A percentile compares a stretch with the other conserved stretches of the same genome.
Conservation (phyloP, 139 green algal genomes). For the Coccomyxa sp. region DNA sequence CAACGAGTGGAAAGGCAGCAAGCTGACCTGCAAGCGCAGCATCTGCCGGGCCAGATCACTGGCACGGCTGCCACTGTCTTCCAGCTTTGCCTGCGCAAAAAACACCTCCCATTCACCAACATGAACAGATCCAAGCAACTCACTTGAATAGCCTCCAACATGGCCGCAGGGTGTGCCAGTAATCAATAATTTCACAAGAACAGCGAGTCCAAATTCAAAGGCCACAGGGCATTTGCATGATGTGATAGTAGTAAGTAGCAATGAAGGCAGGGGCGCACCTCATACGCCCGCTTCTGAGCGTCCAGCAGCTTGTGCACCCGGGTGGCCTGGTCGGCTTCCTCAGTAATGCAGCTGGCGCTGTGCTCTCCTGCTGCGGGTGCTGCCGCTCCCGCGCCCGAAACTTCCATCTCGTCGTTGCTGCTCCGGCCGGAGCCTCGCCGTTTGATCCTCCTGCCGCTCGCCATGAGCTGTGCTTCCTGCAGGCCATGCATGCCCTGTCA, state of each 20-base stretch:
- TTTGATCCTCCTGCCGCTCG: not conserved
- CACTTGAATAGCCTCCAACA: too few species aligned
- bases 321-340: not conserved
- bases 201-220: too few species aligned
- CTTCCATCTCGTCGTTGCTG: not conserved
- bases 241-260: too few species aligned
- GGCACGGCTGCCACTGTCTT: not conserved
- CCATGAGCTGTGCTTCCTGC: not conserved
- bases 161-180: too few species aligned
- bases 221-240: too few species aligned
- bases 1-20: too few species aligned
- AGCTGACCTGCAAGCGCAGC: not conserved
- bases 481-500: not conserved
- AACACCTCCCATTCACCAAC: too few species aligned
- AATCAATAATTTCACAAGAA: too few species aligned
- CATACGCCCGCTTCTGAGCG: not conserved
- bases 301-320: not conserved
- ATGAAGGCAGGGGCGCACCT: not conserved
- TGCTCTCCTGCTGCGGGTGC: not conserved
- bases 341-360: not conserved
- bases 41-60: not conserved
- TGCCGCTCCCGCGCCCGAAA: not conserved
- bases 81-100: not conserved
- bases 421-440: not conserved
- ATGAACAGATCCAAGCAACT: too few species aligned